Conservation (phyloP, 2,329 filamentous ascomycete species). For the Neofusicoccum cordaticola region DNA sequence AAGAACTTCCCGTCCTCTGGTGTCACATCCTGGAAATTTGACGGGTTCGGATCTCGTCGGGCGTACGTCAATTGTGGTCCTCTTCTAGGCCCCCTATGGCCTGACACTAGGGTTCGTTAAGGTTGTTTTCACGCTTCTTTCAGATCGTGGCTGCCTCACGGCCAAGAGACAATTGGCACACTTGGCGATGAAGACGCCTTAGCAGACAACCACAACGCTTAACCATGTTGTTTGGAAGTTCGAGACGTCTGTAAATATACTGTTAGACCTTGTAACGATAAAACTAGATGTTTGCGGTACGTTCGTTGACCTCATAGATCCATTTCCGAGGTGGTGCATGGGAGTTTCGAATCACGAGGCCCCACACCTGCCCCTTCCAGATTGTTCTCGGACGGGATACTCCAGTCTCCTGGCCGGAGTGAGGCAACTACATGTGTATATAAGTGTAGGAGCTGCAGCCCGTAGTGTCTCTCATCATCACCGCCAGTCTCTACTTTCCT, state of each 20-base stretch:
- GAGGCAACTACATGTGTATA: neutral
- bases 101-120: neutral
- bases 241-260: too few species aligned
- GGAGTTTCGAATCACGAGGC: slow-evolving; percentile 7
- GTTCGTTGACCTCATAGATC: neutral
- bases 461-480: neutral
- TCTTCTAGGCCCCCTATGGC: neutral
- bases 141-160: neutral
- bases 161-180: neutral
- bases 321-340: neutral
- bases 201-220: neutral
- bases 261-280: neutral
- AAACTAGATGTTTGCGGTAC: neutral
- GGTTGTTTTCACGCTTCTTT: slow-evolving; percentile 8
- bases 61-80: neutral
- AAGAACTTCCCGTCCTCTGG: neutral
- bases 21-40: slow-evolving; percentile 1
- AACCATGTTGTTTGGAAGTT: neutral
- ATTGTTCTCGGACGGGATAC: neutral
- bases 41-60: neutral
- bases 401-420: neutral
- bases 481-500: slow-evolving; percentile 1
- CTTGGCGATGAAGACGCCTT: neutral
- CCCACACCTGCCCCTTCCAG: slow-evolving; percentile 5
- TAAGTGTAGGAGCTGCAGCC: neutral